Evolutionary conservation across 2,329 filamentous ascomycete species (phyloP), one percentile per base, ranked within the genome.

Genomic region (Trichoderma sp.): DNA sequence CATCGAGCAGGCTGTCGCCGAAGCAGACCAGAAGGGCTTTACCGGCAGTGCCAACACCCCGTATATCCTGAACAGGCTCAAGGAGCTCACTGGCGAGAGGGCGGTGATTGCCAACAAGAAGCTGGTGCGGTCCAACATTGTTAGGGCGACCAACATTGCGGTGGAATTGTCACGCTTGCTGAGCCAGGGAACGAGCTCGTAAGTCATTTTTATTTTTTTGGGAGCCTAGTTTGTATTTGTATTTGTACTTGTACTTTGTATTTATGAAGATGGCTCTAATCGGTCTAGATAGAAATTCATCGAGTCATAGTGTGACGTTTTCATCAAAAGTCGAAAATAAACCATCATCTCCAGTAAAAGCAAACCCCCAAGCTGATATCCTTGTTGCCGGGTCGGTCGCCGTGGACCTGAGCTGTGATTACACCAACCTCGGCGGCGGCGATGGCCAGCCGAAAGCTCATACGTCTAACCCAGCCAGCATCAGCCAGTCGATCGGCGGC

Each of bases 371-470:
- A 71, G 82, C 85, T 63, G 89, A 94, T 72, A 85, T 97, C n/a
- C 81, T 97, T 32, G 93, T 97, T 54, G 92, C 94, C 63, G 95
- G 94, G n/a, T 93, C 93, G 14, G 87, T 98, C 34, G 95, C 95
- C 18, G 85, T 97, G 71, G 95, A 98, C 78, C 83, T 96, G 43
- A 91, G 90, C 72, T 97, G 95, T 82, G 91, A 97, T 77, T 96
- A 90, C 72, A 70, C 73, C 18, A 70, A 72, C 24, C 66, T 74
- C 51, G 76, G 73, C 49, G 68, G 75, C 2, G 75, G 74, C 10
- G 73, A 77, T 26, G 68, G 66, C 5, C 77, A 79, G 5, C 85
- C 89, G 6, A 81, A 85, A 61, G 82, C 90, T 46, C 87, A 94
- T 70, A 97, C 94, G 0, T 98, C 95, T 0, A 98, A 98, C 75